Evolutionary conservation across 2,329 filamentous ascomycete genomes (phyloP).

Genomic region (Venturiaceae sp.): DNA sequence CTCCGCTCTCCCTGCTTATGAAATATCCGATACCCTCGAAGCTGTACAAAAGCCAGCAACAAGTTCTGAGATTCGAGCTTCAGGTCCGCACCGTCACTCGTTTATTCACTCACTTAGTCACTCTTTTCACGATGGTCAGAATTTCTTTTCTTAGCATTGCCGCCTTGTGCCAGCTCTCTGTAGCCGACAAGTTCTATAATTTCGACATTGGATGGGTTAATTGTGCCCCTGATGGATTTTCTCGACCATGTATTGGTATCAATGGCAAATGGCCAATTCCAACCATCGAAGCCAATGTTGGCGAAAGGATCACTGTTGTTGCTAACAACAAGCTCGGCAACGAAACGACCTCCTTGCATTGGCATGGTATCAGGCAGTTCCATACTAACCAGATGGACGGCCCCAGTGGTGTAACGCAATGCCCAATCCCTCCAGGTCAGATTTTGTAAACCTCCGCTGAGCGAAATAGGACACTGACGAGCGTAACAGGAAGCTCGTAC

Average conservation of each 20-base stretch:
- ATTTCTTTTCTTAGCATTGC: not conserved
- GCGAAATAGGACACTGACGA: conserved; percentile 26
- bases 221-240: conserved; percentile 46
- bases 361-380: conserved; percentile 54
- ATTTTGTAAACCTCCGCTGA: conserved; percentile 51
- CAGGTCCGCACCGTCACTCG: not conserved
- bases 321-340: conserved; percentile 52
- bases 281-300: conserved; percentile 50
- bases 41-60: not conserved
- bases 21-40: not conserved
- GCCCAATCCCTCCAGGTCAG: conserved; percentile 6
- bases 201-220: conserved; percentile 46
- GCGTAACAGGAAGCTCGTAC: not conserved
- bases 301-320: conserved; percentile 52
- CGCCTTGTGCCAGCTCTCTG: conserved; percentile 21
- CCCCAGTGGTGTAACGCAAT: conserved; percentile 1
- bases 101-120: not conserved
- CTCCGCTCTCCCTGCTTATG: not conserved
- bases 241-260: conserved; percentile 63
- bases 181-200: conserved; percentile 19
- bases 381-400: conserved; percentile 18
- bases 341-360: conserved; percentile 54
- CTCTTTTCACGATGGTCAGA: not conserved
- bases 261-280: conserved; percentile 70
- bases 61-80: not conserved